Base-by-base conservation (phyloP, 108 stramenopile genomes). In the Nannochloropsis oceanica region DNA sequence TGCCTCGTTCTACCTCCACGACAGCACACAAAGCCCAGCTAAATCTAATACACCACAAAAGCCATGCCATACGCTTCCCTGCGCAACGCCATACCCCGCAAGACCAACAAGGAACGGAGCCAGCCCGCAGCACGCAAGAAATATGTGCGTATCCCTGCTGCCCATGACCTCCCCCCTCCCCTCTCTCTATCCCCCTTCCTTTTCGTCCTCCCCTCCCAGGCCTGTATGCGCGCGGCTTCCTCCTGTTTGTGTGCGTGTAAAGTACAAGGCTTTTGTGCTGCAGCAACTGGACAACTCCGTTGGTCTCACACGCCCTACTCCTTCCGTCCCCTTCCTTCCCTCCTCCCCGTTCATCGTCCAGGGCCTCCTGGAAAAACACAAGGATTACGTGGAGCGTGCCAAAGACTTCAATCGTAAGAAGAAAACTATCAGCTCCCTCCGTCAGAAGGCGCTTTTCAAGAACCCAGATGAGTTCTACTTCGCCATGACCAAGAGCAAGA, bases 401-500 rank as follows among this genome's bases (percentile, higher is more conserved):
- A 79, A 88, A 13, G 94, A 98, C 90, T 97, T 92, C 87, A 95
- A 98, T 84, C 85, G 86, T 24, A 99, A 99, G 93, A 86, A 92
- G 84, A 90, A 93, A 43, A 87, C 91, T 5, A 84, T 98, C 82
- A 91, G 86, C 46, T 85, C 91, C 25, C 92, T 99, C 89, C 87
- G 93, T 14, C 85, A 86, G 25, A 95, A 95, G 84, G 95, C 95
- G 13, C 85, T 94, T 26, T 93, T 95, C 92, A 90, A 95, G 82
- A 99, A 99, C 87, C 96, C 96, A 0, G 99, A 99, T 88, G 99
- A 99, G 93, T 99, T 97, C 89, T 99, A 99, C 90, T 96, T 97
- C 91, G 95, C 93, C n/a, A 99, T 99, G 99, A 86, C 95, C 83
- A 93, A 91, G 27, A 82, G 93, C 2, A 83, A 91, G 79, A 92